These are phyloP conservation scores for Malassezia cuniculi DNA, from an alignment of 1,284 basidiomycete genomes.

Conservation along the genomic window DNA sequence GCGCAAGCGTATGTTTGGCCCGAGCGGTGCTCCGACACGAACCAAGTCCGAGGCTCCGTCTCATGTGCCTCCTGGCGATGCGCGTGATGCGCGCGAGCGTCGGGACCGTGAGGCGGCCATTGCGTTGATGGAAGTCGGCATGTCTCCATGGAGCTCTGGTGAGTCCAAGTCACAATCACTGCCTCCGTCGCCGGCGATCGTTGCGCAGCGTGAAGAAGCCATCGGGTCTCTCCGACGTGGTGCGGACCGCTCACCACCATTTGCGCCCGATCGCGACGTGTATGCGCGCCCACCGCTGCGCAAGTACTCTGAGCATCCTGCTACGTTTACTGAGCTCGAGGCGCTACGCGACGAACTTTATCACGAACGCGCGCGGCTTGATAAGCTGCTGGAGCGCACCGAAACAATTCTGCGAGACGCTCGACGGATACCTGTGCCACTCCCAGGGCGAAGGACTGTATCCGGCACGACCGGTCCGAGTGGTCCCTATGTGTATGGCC, in stretches of 20 bases:
- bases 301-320: no score
- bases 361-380: conserved; percentile 25
- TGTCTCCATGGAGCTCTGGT: conserved; percentile 6
- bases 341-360: conserved; percentile 29
- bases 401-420: conserved; percentile 22
- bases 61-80: not conserved
- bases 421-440: conserved; percentile 2
- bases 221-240: no score
- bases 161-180: not conserved
- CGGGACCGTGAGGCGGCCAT: conserved; percentile 40
- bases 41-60: no score
- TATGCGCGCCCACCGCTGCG: no score
- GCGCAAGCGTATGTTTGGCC: conserved; percentile 74
- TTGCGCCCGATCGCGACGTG: no score
- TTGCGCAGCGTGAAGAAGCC: no score
- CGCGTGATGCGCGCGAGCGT: conserved; percentile 21
- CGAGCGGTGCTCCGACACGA: not conserved
- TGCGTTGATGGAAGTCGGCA: conserved; percentile 38
- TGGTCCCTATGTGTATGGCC: no score
- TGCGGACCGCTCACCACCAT: no score
- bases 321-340: conserved; percentile 26
- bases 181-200: not conserved
- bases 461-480: no score
- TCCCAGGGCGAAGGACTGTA: no score
- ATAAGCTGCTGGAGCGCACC: conserved; percentile 28